Percentiles rank a stretch among this genome's conserved stretches.
Evolutionary conservation across 129 eudicot species (phyloP).

Genomic region (sunflower (Helianthus annuus)): HanXRQr2.0-SUNRISE NC_035438.2:18420285-18420784

Average conservation of each 20-base stretch:
- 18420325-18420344: no score
- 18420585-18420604: constrained; percentile 62
- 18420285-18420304: no score
- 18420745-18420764: no score
- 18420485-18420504: constrained; percentile 5
- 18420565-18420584: constrained; percentile 42
- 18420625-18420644: constrained; percentile 58
- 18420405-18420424: neutral
- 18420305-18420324: no score
- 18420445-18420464: neutral
- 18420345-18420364: no score
- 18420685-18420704: no score
- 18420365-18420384: no score
- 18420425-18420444: neutral
- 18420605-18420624: constrained; percentile 70
- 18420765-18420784: no score
- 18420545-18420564: constrained; percentile 64
- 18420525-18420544: constrained; percentile 44
- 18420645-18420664: constrained; percentile 52
- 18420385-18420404: neutral
- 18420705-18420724: no score
- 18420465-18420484: neutral
- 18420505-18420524: constrained; percentile 47
- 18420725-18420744: no score
- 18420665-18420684: constrained; percentile 17